phyloP scores from a whole-genome alignment of 2,329 filamentous ascomycete genomes.

The Calonectria pteridis region DNA sequence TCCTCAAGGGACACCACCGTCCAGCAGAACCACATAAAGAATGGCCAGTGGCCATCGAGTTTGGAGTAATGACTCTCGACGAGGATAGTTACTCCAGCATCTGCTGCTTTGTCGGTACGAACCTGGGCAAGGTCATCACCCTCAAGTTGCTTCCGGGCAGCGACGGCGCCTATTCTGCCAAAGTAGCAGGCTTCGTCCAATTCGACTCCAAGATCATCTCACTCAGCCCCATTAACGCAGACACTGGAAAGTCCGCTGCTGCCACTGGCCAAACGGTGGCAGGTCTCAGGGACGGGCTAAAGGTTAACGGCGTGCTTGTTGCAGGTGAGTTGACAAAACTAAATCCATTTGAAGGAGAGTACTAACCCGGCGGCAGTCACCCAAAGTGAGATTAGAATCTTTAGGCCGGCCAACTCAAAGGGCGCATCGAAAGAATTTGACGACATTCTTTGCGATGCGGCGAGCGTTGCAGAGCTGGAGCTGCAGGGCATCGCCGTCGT shows the following conservation, averaged over 20 bases:
- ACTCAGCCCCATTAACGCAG: conserved; percentile 83
- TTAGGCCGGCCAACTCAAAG: conserved; percentile 86
- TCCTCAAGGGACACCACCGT: conserved; percentile 64
- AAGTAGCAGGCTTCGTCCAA: conserved; percentile 75
- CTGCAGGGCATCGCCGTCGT: conserved; percentile 83
- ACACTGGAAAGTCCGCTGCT: conserved; percentile 79
- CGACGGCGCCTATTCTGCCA: conserved; percentile 75
- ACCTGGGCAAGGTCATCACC: conserved; percentile 83
- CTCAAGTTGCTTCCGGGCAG: conserved; percentile 89
- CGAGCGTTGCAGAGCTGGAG: conserved; percentile 80
- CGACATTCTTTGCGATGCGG: conserved; percentile 83
- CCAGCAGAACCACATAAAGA: conserved; percentile 66
- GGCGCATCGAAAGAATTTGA: conserved; percentile 95
- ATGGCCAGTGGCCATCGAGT: conserved; percentile 86
- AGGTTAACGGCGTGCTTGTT: conserved; percentile 84
- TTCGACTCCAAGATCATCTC: conserved; percentile 79
- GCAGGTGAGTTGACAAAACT: conserved; percentile 67
- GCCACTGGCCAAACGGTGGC: conserved; percentile 83
- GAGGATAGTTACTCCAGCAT: conserved; percentile 97
- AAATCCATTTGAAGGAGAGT: neutral
- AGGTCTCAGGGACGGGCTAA: conserved; percentile 79
- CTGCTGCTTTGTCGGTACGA: conserved; percentile 90
- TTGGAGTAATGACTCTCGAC: conserved; percentile 92
- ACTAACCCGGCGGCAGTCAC: conserved; percentile 62
- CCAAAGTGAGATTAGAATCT: conserved; percentile 84